Conservation (phyloP, 202 grass and related monocot genomes). For the Musa balbisiana region DNA sequence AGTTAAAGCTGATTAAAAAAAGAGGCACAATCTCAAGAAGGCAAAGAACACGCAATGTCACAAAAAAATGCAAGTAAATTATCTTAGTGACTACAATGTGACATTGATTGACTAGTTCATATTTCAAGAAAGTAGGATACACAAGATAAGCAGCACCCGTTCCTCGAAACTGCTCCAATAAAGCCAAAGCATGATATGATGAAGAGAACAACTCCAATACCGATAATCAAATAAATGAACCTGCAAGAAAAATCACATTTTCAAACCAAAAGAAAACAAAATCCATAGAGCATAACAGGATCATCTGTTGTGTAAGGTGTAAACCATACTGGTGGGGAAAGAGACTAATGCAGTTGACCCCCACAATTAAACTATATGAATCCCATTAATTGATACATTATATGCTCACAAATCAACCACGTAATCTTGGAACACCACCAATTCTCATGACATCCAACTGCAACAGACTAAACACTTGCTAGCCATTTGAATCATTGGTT, state of each 20-base stretch:
- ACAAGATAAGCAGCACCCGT: slow-evolving; percentile 76
- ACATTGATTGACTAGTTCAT: background rate
- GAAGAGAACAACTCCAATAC: slow-evolving; percentile 57
- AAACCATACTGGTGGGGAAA: background rate
- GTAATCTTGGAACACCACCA: too few species aligned
- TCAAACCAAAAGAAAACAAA: slow-evolving; percentile 1
- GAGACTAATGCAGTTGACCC: background rate
- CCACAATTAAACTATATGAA: too few species aligned
- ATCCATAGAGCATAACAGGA: background rate
- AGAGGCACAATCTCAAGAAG: background rate
- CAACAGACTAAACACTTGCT: too few species aligned
- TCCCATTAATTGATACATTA: too few species aligned
- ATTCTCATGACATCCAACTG: too few species aligned
- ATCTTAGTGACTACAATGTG: slow-evolving; percentile 5
- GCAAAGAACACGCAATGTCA: background rate
- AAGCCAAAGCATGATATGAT: slow-evolving; percentile 78
- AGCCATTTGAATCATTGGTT: too few species aligned
- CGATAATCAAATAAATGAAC: slow-evolving; percentile 88
- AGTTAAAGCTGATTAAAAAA: background rate
- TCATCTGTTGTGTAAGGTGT: too few species aligned
- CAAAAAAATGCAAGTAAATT: background rate
- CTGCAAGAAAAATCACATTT: slow-evolving; percentile 33
- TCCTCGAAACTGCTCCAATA: slow-evolving; percentile 56
- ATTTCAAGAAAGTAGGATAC: slow-evolving; percentile 53
- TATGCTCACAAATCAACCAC: too few species aligned